These are phyloP conservation scores for Jackrogersella minutella DNA, from an alignment of 495 filamentous ascomycete genomes.

Conservation along the genomic window DNA sequence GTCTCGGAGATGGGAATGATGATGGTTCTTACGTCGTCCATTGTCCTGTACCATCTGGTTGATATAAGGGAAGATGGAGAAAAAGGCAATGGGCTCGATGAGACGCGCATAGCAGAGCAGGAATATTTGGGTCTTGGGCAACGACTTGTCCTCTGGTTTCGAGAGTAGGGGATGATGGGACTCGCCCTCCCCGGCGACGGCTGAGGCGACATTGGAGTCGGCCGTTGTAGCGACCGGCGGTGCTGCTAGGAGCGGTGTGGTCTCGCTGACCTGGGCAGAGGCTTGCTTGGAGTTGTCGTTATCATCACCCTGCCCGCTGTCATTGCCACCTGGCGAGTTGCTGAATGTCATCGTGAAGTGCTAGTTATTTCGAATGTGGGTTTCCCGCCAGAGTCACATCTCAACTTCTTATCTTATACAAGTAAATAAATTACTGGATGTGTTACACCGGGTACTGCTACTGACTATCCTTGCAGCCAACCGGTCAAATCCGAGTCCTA, in stretches of 20 bases:
- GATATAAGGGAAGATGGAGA: conserved; percentile 78
- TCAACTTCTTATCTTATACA: not conserved
- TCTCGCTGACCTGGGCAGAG: conserved; percentile 38
- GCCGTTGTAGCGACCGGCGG: conserved; percentile 22
- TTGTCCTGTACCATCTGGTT: conserved; percentile 72
- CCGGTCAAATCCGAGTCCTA: conserved; percentile 14
- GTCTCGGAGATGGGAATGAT: not conserved
- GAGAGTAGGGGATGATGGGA: conserved; percentile 20
- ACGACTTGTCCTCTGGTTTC: conserved; percentile 49
- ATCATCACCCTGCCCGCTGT: not conserved
- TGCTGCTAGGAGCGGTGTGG: conserved; percentile 48
- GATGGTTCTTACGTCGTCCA: conserved; percentile 49
- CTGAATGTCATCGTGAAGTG: conserved; percentile 22
- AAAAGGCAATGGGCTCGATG: conserved; percentile 79
- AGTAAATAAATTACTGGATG: not conserved
- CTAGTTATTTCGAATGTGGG: not conserved
- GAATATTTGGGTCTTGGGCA: conserved; percentile 67
- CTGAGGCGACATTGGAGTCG: conserved; percentile 31
- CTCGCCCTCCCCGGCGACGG: conserved; percentile 32
- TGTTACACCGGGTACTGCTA: conserved; percentile 4
- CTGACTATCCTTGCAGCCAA: not conserved
- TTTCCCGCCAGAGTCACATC: not conserved
- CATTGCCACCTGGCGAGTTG: conserved; percentile 6
- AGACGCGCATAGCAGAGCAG: conserved; percentile 71
- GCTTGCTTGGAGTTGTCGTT: not conserved